Percentiles rank a stretch among this genome's conserved stretches.
Conservation (phyloP, 2,329 filamentous ascomycete genomes). For the Chaetothyriales sp. region DNA sequence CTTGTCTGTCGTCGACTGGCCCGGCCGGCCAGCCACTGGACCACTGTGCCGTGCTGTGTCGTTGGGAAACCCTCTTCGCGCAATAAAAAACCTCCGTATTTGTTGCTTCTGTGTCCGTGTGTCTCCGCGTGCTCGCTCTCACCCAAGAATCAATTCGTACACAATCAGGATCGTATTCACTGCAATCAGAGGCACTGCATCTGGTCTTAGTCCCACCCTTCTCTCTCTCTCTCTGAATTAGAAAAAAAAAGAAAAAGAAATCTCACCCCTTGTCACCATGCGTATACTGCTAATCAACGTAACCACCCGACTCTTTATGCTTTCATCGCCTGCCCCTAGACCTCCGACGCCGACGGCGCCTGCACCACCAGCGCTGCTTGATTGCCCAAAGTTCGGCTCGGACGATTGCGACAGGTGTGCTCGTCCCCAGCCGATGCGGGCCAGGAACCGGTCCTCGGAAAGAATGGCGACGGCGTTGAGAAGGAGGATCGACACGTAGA, state of each 20-base stretch:
- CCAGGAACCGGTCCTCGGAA: conserved; percentile 87
- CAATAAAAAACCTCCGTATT: too few species aligned
- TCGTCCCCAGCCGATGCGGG: conserved; percentile 38
- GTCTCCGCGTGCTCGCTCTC: conserved; percentile 21
- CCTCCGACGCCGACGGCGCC: conserved; percentile 20
- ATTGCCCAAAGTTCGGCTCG: conserved; percentile 32
- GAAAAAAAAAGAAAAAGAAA: not conserved
- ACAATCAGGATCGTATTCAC: conserved; percentile 72
- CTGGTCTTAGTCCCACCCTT: not conserved
- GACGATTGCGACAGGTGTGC: conserved; percentile 16
- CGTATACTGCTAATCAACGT: conserved; percentile 82
- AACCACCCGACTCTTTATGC: conserved; percentile 74
- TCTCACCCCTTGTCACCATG: conserved; percentile 77
- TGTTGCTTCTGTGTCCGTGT: not conserved
- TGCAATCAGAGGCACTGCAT: conserved; percentile 65
- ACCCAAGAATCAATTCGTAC: conserved; percentile 67
- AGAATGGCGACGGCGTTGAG: conserved; percentile 89
- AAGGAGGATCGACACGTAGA: conserved; percentile 51
- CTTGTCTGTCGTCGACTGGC: too few species aligned
- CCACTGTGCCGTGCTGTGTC: too few species aligned
- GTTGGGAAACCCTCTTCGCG: not conserved
- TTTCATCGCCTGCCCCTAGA: conserved; percentile 22
- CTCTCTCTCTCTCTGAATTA: not conserved
- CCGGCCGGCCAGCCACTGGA: too few species aligned
- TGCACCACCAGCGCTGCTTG: not conserved